phyloP scores from a whole-genome alignment of 2,329 filamentous ascomycete species.

The Dactylellina leptospora region DNA sequence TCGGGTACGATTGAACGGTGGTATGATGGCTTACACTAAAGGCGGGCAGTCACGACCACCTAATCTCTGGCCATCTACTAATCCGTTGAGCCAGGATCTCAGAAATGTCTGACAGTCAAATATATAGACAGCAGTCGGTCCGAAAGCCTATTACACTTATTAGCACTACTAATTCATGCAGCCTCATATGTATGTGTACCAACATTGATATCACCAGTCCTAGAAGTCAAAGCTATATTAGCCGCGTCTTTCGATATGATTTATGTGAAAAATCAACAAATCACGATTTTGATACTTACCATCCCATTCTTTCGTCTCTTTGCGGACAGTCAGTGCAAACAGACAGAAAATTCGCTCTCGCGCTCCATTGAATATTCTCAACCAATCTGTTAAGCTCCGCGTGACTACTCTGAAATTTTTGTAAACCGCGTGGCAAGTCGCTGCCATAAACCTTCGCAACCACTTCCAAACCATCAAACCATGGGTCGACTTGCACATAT shows the following conservation, averaged over 20 bases:
- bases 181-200: not conserved
- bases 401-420: constrained; percentile 67
- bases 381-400: constrained; percentile 66
- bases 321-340: constrained; percentile 70
- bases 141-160: constrained; percentile 62
- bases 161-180: not conserved
- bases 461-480: constrained; percentile 58
- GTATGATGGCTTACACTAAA: constrained; percentile 56
- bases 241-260: not conserved
- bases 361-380: constrained; percentile 67
- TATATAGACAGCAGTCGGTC: constrained; percentile 65
- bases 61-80: constrained; percentile 60
- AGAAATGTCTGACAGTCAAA: constrained; percentile 67
- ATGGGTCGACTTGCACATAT: constrained; percentile 65
- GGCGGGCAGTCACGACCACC: constrained; percentile 58
- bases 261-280: not conserved
- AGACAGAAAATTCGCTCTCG: constrained; percentile 69
- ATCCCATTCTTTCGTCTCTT: constrained; percentile 66
- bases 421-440: constrained; percentile 64
- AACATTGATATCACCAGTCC: constrained; percentile 50
- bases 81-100: constrained; percentile 65
- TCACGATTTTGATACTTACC: constrained; percentile 65
- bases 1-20: too few relatives aligned
- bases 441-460: constrained; percentile 64
- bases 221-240: constrained; percentile 5